Evolutionary conservation across 495 filamentous ascomycete species (phyloP), one percentile per base, ranked within the genome.

Genomic region (Echria macrotheca): DNA sequence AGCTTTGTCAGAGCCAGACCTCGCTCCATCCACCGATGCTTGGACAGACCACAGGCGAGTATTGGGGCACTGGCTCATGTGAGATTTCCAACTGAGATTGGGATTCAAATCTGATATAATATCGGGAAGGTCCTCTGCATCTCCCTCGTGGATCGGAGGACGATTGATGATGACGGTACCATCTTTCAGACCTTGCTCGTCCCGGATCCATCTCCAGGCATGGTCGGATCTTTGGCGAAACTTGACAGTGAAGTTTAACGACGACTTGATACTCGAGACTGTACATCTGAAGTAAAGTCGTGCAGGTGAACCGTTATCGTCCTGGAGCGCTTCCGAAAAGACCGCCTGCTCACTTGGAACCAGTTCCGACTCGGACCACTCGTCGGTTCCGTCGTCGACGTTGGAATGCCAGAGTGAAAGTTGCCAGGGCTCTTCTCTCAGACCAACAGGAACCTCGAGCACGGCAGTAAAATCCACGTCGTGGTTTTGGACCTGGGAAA

Each of bases 321-420:
- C 28, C 68, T 66, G 79, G 29, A 65, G 71, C 44, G 28, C 63
- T 41, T 46, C 62, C 44, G 57, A 65, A 11, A 50, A 38, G 70
- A 65, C 18, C 58, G 58, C 33, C 47, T 57, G 68, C 61, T 76
- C 36, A 73, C 61, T 19, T 37, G 54, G 53, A 39, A 56, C 36
- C 15, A 84, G 62, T 12, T 47, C 33, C 17, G 63, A 63, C 53
- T 78, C 75, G 31, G 55, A 47, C 81, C 82, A 85, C 25, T 73
- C 47, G 10, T 23, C 21, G 4, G 14, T 36, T 12, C 44, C 55
- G 4, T 56, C 51, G 14, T 63, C 65, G 14, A 54, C 52, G 40
- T 79, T 74, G 21, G 86, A 85, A 57, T 90, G 80, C 89, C 89
- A 95, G 1, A 95, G 68, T 25, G 82, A 74, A 5, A 85, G 75